Conservation (phyloP, 345 rosid genomes). For the Eutrema heterophyllum region DNA sequence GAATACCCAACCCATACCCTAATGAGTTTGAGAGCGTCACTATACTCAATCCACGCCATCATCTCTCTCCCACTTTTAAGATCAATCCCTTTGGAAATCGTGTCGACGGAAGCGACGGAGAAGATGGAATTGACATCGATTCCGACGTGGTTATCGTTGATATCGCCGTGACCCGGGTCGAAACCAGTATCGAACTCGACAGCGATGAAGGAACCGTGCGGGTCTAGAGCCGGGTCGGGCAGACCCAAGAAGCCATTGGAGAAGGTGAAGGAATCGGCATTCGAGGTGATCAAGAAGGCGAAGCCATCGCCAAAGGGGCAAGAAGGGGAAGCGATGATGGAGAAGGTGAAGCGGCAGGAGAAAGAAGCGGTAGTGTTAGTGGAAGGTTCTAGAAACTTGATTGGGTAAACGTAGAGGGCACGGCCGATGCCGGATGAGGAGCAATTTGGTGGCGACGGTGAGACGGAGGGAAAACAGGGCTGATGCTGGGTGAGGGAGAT, state of each 20-base stretch:
- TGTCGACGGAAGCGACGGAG: constrained; percentile 58
- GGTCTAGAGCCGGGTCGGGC: constrained; percentile 39
- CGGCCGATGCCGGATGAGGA: constrained; percentile 42
- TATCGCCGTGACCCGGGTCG: constrained; percentile 53
- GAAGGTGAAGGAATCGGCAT: constrained; percentile 56
- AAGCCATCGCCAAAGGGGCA: constrained; percentile 78
- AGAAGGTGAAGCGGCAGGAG: constrained; percentile 64
- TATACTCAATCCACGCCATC: constrained; percentile 74
- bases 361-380: constrained; percentile 54
- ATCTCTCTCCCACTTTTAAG: constrained; percentile 52
- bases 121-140: constrained; percentile 47
- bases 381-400: constrained; percentile 52
- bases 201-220: constrained; percentile 55
- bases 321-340: constrained; percentile 44
- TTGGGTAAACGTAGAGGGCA: constrained; percentile 52
- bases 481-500: constrained; percentile 62
- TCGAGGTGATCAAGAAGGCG: constrained; percentile 75
- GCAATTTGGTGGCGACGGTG: constrained; percentile 25
- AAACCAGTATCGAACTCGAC: constrained; percentile 72
- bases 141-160: constrained; percentile 62
- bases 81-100: constrained; percentile 46
- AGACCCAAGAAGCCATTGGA: constrained; percentile 65
- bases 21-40: constrained; percentile 46
- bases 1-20: constrained; percentile 62
- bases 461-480: constrained; percentile 34